These are phyloP conservation scores for Delitschia confertaspora DNA, from an alignment of 495 filamentous ascomycete species.

Conservation along the genomic window DNA sequence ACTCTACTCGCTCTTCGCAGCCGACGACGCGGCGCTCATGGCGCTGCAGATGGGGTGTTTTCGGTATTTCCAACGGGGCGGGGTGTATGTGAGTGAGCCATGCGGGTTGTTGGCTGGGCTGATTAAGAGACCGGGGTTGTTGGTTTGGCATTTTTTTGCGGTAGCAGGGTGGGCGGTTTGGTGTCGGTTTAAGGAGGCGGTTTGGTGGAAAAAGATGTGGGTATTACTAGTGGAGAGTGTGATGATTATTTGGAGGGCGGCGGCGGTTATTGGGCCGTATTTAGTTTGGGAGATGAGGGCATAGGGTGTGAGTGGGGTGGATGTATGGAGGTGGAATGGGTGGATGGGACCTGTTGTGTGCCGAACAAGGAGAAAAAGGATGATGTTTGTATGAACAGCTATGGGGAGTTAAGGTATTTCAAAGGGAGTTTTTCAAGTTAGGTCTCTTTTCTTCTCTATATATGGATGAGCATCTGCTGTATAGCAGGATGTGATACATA, in stretches of 20 bases:
- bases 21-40: conserved; percentile 63
- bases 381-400: no score
- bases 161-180: conserved; percentile 87
- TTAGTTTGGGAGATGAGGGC: conserved; percentile 23
- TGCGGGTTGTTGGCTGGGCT: conserved; percentile 77
- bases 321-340: no score
- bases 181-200: conserved; percentile 36
- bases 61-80: conserved; percentile 77
- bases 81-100: conserved; percentile 61
- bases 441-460: no score
- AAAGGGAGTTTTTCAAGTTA: no score
- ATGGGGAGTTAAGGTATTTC: no score
- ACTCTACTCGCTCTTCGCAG: conserved; percentile 83
- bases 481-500: no score
- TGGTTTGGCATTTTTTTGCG: conserved; percentile 88
- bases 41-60: conserved; percentile 88
- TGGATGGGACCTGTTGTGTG: no score
- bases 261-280: conserved; percentile 30
- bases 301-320: conserved; percentile 5
- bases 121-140: conserved; percentile 63
- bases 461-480: no score
- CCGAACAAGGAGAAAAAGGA: no score
- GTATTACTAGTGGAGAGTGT: conserved; percentile 15
- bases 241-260: conserved; percentile 24
- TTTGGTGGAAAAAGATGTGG: conserved; percentile 11